These are phyloP conservation scores for Ambrosia artemisiifolia DNA, from an alignment of 129 eudicot genomes.

Conservation along the genomic window DNA sequence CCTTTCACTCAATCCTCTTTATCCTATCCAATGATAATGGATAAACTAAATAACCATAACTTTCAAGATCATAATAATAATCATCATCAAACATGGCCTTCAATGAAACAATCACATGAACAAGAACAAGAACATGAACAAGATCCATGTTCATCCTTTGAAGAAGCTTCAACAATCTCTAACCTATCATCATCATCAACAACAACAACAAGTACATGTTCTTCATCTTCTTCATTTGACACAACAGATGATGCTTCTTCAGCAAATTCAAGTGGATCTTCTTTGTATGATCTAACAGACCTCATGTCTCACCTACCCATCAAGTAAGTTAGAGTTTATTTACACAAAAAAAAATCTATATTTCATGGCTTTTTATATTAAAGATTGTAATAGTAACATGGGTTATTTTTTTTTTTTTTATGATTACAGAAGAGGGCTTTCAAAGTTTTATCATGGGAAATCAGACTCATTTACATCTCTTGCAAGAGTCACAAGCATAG, in stretches of 20 bases:
- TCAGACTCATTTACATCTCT: slow-evolving; percentile 78
- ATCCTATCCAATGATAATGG: slow-evolving; percentile 26
- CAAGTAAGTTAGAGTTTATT: slow-evolving; percentile 52
- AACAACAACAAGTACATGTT: background rate
- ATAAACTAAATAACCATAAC: slow-evolving; percentile 7
- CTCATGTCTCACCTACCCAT: slow-evolving; percentile 75
- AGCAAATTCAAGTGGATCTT: slow-evolving; percentile 38
- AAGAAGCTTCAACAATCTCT: slow-evolving; percentile 39
- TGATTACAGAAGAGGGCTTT: slow-evolving; percentile 67
- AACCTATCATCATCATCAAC: slow-evolving; percentile 23
- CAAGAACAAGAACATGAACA: slow-evolving; percentile 10
- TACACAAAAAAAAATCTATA: background rate
- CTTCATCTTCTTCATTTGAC: slow-evolving; percentile 49
- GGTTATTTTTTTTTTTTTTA: background rate
- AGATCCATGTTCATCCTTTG: slow-evolving; percentile 31
- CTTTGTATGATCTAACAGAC: slow-evolving; percentile 60
- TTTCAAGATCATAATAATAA: slow-evolving; percentile 6
- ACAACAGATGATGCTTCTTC: slow-evolving; percentile 62
- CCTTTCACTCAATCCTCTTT: background rate
- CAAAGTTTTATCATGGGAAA: slow-evolving; percentile 75
- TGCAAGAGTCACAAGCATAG: slow-evolving; percentile 66
- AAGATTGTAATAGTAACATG: slow-evolving; percentile 12
- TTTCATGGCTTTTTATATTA: background rate
- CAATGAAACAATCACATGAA: slow-evolving; percentile 15
- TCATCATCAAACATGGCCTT: slow-evolving; percentile 13